These are phyloP conservation scores for Gossypium ekmanianum DNA, from an alignment of 345 rosid species.

Conservation along the genomic window DNA sequence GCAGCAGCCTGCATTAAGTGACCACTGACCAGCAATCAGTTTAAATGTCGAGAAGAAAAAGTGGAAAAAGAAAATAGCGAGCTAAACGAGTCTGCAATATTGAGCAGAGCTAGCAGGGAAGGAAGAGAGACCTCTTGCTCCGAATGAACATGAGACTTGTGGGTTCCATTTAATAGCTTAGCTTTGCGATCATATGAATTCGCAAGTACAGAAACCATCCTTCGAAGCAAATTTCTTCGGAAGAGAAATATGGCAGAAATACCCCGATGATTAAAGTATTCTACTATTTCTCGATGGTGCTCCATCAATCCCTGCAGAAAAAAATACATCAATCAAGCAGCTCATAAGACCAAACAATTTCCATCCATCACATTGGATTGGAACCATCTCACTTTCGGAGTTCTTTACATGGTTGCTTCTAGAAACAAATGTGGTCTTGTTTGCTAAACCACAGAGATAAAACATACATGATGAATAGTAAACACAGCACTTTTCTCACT, in stretches of 20 bases:
- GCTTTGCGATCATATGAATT: conserved; percentile 85
- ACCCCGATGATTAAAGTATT: conserved; percentile 80
- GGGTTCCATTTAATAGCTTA: conserved; percentile 87
- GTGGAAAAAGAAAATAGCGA: not conserved
- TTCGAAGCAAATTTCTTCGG: conserved; percentile 70
- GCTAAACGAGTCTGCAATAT: not conserved
- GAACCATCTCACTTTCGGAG: not conserved
- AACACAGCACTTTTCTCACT: not conserved
- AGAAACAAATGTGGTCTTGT: not conserved
- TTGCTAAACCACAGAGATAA: not conserved
- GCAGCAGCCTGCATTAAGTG: conserved; percentile 54
- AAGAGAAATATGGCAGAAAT: conserved; percentile 73
- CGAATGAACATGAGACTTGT: conserved; percentile 95
- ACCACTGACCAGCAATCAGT: conserved; percentile 14
- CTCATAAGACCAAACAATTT: not conserved
- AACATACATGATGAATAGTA: not conserved
- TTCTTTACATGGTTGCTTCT: not conserved
- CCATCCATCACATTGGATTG: not conserved
- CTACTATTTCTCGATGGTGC: conserved; percentile 58
- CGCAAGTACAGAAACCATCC: conserved; percentile 82
- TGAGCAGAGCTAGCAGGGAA: not conserved
- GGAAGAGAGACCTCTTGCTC: conserved; percentile 55
- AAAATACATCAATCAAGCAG: not conserved
- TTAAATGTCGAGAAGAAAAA: conserved; percentile 12
- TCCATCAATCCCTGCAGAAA: conserved; percentile 66